Evolutionary conservation across 257 asterid genomes (phyloP).

Genomic region (Scutellaria barbata): DNA sequence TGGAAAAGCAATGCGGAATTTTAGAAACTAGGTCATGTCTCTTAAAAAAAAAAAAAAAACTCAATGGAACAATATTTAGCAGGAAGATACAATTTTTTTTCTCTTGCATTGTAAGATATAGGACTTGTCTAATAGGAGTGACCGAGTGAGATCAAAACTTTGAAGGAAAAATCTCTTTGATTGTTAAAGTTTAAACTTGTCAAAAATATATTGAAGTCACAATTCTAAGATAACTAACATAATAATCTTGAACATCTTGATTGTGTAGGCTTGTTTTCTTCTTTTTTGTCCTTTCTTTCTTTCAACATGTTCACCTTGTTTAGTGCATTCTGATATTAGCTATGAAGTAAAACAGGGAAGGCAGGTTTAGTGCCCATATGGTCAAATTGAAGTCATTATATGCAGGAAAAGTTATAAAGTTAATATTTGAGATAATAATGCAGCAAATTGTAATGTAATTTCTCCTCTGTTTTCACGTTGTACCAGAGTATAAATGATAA

Average conservation of each 20-base stretch:
- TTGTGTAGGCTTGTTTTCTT: conserved; percentile 2
- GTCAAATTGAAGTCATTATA: neutral
- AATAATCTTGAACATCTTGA: conserved; percentile 4
- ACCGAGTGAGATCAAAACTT: conserved; percentile 12
- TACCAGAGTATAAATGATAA: conserved; percentile 71
- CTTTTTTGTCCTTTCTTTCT: neutral
- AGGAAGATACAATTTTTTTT: conserved; percentile 4
- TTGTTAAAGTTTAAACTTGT: neutral
- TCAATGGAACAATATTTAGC: neutral
- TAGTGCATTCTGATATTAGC: too few relatives aligned
- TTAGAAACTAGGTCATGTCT: neutral
- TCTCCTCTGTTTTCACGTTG: conserved; percentile 37
- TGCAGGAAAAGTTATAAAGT: neutral
- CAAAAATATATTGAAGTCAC: neutral
- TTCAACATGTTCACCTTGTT: too few relatives aligned
- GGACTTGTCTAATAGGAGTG: neutral
- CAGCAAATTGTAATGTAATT: conserved; percentile 12
- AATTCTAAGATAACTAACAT: neutral
- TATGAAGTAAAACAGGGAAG: too few relatives aligned
- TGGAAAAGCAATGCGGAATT: neutral
- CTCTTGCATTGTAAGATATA: neutral
- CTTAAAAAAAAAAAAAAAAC: conserved; percentile 10
- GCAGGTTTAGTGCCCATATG: too few relatives aligned
- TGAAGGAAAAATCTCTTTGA: neutral
- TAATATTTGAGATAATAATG: neutral